Evolutionary conservation across 208 protist species (phyloP).

Genomic region (Balamuthia mandrillaris): DNA sequence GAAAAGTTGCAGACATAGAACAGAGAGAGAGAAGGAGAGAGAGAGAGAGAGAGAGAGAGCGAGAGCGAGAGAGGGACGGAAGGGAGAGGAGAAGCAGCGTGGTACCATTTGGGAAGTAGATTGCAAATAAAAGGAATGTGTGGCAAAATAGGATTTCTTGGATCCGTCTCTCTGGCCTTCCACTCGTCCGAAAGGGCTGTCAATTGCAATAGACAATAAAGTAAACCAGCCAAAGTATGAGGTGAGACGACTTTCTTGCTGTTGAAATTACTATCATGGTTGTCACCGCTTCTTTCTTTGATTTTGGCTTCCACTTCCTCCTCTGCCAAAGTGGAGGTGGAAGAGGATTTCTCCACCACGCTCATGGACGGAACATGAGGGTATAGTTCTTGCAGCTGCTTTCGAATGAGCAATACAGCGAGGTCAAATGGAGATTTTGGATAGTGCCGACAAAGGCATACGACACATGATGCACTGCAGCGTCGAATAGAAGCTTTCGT

Average conservation of each 20-base stretch:
- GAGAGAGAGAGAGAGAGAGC: too few relatives aligned
- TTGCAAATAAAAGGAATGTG: background rate
- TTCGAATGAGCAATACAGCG: slow-evolving; percentile 1
- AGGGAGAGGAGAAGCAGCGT: background rate
- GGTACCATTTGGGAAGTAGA: background rate
- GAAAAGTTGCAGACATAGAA: background rate
- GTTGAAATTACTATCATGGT: background rate
- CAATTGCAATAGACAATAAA: slow-evolving; percentile 19
- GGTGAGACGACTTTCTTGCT: background rate
- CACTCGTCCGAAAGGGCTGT: slow-evolving; percentile 7
- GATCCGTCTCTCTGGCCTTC: background rate
- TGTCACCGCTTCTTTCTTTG: background rate
- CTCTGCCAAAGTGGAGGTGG: too few relatives aligned
- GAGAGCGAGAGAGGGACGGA: background rate
- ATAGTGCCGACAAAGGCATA: slow-evolving; percentile 16
- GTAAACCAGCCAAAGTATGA: background rate
- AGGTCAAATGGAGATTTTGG: slow-evolving; percentile 38
- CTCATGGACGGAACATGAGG: too few relatives aligned
- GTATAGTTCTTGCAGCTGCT: slow-evolving; percentile 36
- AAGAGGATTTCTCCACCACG: too few relatives aligned
- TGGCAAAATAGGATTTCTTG: slow-evolving; percentile 23
- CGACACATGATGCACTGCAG: background rate
- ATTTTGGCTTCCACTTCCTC: background rate
- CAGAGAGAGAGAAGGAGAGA: too few relatives aligned
- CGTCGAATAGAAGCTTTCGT: background rate